Evolutionary conservation across 177 flowering plant genomes (phyloP).

Genomic region (Vitis hybrid): DNA sequence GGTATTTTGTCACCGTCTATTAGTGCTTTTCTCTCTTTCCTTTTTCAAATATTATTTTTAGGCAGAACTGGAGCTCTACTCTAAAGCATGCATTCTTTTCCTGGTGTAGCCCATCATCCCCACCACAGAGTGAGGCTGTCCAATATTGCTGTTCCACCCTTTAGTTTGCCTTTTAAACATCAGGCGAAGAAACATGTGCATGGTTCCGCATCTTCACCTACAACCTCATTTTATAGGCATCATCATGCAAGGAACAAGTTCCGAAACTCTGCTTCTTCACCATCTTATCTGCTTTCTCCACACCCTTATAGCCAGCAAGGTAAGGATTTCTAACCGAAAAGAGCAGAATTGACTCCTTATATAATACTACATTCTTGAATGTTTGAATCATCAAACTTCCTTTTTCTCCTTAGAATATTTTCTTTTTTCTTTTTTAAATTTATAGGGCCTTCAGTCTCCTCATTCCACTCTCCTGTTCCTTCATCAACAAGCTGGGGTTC

Average conservation of each 20-base stretch:
- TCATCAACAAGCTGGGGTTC: conserved; percentile 26
- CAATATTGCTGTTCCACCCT: conserved; percentile 32
- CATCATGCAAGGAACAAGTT: conserved; percentile 22
- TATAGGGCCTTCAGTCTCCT: conserved; percentile 28
- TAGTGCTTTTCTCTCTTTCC: background rate
- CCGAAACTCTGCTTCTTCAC: conserved; percentile 20
- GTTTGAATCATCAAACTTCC: background rate
- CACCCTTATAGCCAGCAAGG: conserved; percentile 28
- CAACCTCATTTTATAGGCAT: conserved; percentile 21
- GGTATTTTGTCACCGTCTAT: conserved; percentile 23
- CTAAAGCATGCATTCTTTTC: background rate
- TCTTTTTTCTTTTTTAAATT: background rate
- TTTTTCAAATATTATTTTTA: no score
- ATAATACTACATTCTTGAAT: background rate
- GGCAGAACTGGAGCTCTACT: no score
- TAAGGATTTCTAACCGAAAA: conserved; percentile 4
- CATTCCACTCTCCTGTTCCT: conserved; percentile 31
- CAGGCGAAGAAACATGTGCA: conserved; percentile 17
- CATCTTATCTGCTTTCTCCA: conserved; percentile 23
- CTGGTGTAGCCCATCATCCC: conserved; percentile 21
- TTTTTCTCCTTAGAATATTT: background rate
- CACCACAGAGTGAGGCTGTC: conserved; percentile 13
- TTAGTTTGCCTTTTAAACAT: conserved; percentile 12
- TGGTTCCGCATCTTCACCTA: conserved; percentile 29
- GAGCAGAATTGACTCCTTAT: background rate